Evolutionary conservation across 352 stramenopile genomes (phyloP).

Genomic region (Globisporangium nodosum): DNA sequence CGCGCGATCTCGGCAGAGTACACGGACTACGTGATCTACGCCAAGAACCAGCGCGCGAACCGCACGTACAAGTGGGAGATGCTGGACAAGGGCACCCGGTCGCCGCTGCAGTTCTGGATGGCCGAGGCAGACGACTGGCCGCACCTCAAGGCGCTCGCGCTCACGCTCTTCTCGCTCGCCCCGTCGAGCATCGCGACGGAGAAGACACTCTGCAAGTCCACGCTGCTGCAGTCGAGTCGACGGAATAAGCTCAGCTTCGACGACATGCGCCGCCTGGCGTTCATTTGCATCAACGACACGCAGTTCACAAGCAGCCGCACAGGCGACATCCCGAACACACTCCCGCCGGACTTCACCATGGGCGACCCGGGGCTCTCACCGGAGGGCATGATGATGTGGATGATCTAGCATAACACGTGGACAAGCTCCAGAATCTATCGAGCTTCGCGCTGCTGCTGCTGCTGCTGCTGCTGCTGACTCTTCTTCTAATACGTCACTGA

Average conservation of each 20-base stretch:
- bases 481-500: constrained; percentile 34
- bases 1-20: constrained; percentile 69
- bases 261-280: constrained; percentile 66
- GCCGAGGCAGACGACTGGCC: constrained; percentile 74
- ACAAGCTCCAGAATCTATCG: background rate
- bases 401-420: constrained; percentile 40
- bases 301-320: constrained; percentile 53
- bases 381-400: constrained; percentile 87
- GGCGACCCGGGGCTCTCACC: constrained; percentile 58
- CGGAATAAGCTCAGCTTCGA: constrained; percentile 73
- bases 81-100: constrained; percentile 74
- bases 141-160: constrained; percentile 62
- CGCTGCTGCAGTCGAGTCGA: constrained; percentile 53
- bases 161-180: constrained; percentile 73
- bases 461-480: background rate
- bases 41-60: constrained; percentile 76
- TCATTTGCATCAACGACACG: constrained; percentile 81
- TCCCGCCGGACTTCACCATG: constrained; percentile 69
- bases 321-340: constrained; percentile 44
- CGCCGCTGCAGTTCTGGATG: constrained; percentile 78
- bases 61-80: constrained; percentile 84
- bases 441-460: background rate
- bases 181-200: constrained; percentile 69
- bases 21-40: constrained; percentile 75
- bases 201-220: constrained; percentile 64